Evolutionary conservation across 164 flowering plant species (phyloP).

Genomic region (Vitis cinerea): DNA sequence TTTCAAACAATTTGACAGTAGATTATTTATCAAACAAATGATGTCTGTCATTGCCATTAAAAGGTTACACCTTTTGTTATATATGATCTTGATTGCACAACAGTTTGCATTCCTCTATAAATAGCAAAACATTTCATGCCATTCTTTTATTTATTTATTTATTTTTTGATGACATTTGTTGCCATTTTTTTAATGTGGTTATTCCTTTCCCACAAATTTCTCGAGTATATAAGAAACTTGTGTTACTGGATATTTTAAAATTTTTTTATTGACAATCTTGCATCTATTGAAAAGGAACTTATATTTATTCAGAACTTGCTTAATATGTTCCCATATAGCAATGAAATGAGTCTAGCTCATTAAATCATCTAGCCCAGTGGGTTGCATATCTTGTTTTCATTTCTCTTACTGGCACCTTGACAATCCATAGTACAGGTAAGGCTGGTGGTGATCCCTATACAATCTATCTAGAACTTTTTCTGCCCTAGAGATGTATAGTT

Average conservation of each 20-base stretch:
- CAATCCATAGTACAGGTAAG: neutral
- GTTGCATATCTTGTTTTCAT: neutral
- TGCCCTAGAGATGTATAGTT: too few relatives aligned
- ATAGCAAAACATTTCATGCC: too few relatives aligned
- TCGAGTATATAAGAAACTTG: neutral
- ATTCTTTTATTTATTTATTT: too few relatives aligned
- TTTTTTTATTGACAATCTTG: neutral
- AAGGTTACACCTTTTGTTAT: too few relatives aligned
- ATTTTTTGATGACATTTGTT: too few relatives aligned
- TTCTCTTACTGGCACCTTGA: neutral
- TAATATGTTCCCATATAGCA: neutral
- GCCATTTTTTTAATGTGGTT: too few relatives aligned
- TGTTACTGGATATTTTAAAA: neutral
- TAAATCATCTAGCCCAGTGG: neutral
- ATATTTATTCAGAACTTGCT: neutral
- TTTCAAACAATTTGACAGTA: too few relatives aligned
- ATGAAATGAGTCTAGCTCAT: neutral
- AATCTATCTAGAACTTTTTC: too few relatives aligned
- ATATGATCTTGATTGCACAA: too few relatives aligned
- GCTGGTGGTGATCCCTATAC: neutral
- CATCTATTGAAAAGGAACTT: neutral
- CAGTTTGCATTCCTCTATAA: too few relatives aligned
- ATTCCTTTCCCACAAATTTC: neutral
- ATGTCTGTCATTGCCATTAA: too few relatives aligned
- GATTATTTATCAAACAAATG: too few relatives aligned